Percentiles rank a stretch among this genome's conserved stretches.
phyloP scores from a whole-genome alignment of 805 yeast species.

The Hanseniaspora singularis region DNA sequence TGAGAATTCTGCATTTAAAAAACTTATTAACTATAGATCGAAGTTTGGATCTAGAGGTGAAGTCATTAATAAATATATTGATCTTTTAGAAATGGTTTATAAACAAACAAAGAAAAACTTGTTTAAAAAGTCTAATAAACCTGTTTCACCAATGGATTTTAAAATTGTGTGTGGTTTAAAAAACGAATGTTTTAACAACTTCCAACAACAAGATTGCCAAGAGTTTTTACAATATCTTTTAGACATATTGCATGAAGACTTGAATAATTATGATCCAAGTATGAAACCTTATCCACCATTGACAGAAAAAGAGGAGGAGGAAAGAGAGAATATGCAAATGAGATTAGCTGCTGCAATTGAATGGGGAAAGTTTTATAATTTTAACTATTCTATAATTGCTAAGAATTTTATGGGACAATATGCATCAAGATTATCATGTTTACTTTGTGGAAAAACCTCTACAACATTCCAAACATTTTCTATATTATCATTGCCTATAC shows the following conservation, averaged over 20 bases:
- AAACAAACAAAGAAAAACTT: slow-evolving; percentile 25
- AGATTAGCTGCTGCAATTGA: slow-evolving; percentile 77
- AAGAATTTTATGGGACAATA: slow-evolving; percentile 84
- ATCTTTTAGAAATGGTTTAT: slow-evolving; percentile 44
- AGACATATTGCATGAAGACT: slow-evolving; percentile 85
- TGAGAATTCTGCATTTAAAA: slow-evolving; percentile 39
- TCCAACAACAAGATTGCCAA: slow-evolving; percentile 85
- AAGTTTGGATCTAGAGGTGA: slow-evolving; percentile 72
- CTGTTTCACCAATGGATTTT: slow-evolving; percentile 50
- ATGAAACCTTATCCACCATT: slow-evolving; percentile 32
- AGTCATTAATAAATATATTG: slow-evolving; percentile 56
- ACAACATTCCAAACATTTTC: slow-evolving; percentile 80
- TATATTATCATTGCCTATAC: slow-evolving; percentile 68
- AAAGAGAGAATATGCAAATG: slow-evolving; percentile 60
- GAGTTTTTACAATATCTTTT: slow-evolving; percentile 79
- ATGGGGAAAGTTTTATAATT: slow-evolving; percentile 77
- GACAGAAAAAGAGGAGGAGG: slow-evolving; percentile 57
- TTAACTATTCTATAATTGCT: slow-evolving; percentile 68
- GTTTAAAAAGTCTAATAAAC: slow-evolving; percentile 20
- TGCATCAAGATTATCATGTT: slow-evolving; percentile 63
- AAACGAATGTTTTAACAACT: slow-evolving; percentile 66
- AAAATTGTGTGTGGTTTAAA: slow-evolving; percentile 57
- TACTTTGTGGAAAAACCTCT: slow-evolving; percentile 61
- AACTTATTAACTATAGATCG: slow-evolving; percentile 60
- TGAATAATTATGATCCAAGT: slow-evolving; percentile 37